These are phyloP conservation scores for Ceratocystis lukuohia DNA, from an alignment of 2,329 filamentous ascomycete species.

Conservation along the genomic window DNA sequence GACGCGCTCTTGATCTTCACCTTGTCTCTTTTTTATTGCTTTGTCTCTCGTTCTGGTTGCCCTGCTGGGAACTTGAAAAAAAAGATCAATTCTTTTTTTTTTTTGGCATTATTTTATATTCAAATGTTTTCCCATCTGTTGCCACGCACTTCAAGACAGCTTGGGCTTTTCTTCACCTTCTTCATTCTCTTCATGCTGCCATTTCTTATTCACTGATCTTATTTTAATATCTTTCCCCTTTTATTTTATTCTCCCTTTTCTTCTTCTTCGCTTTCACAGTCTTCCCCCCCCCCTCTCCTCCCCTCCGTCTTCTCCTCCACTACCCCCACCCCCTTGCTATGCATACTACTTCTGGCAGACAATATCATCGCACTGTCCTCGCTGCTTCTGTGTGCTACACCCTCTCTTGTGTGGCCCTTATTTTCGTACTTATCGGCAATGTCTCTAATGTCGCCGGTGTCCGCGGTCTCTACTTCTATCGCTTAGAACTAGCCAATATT, in stretches of 20 bases:
- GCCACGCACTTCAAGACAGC: background rate
- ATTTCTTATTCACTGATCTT: background rate
- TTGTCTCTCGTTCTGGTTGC: background rate
- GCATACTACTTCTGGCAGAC: constrained; percentile 14
- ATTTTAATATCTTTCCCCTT: constrained; percentile 7
- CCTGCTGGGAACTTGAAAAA: background rate
- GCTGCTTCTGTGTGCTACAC: constrained; percentile 58
- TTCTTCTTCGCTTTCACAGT: background rate
- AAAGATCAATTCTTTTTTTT: background rate
- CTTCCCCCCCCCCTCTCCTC: background rate
- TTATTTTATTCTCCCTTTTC: background rate
- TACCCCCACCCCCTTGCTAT: constrained; percentile 3
- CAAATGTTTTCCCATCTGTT: background rate
- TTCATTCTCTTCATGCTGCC: background rate
- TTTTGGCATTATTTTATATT: background rate
- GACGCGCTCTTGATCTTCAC: too few species aligned
- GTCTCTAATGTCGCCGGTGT: constrained; percentile 48
- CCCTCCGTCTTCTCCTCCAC: background rate
- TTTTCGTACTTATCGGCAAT: constrained; percentile 68
- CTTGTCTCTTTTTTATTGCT: background rate
- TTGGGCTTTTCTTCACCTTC: background rate
- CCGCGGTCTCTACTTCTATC: constrained; percentile 67
- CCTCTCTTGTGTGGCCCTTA: constrained; percentile 61
- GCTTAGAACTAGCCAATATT: constrained; percentile 69
- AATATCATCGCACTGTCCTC: constrained; percentile 45